phyloP scores from a whole-genome alignment of 257 asterid genomes.

The Knoxia roxburghii region DNA sequence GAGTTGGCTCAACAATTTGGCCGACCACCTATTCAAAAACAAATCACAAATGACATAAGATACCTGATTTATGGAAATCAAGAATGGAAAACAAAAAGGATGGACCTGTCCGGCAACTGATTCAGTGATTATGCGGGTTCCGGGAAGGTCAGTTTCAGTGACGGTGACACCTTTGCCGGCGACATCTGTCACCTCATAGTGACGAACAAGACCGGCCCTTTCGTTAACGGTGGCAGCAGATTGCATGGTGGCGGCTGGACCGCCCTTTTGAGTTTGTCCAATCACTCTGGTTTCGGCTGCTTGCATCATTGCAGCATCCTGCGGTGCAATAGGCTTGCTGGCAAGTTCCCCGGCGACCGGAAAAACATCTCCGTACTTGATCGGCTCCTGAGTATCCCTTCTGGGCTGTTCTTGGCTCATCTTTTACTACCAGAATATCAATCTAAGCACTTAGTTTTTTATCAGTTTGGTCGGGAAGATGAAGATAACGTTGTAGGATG shows the following conservation, averaged over 20 bases:
- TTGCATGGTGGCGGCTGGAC: slow-evolving; percentile 60
- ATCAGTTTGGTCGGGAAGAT: too few species aligned
- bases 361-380: slow-evolving; percentile 58
- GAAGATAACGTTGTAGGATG: too few species aligned
- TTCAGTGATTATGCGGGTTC: slow-evolving; percentile 49
- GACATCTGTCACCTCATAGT: slow-evolving; percentile 31
- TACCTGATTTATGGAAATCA: not conserved
- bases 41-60: not conserved
- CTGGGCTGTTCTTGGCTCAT: slow-evolving; percentile 56
- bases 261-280: slow-evolving; percentile 49
- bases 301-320: slow-evolving; percentile 74
- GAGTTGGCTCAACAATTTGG: slow-evolving; percentile 27
- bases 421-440: not conserved
- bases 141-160: slow-evolving; percentile 37
- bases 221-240: slow-evolving; percentile 53
- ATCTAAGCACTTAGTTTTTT: not conserved
- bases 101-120: slow-evolving; percentile 58
- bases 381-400: slow-evolving; percentile 35
- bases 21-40: slow-evolving; percentile 43
- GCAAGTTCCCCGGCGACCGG: slow-evolving; percentile 52
- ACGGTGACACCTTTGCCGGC: slow-evolving; percentile 44
- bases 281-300: slow-evolving; percentile 45
- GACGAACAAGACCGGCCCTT: slow-evolving; percentile 48
- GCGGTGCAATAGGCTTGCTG: slow-evolving; percentile 42
- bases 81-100: not conserved